Conservation (phyloP, 1,284 basidiomycete genomes). For the Ustanciosporium gigantosporum region DNA sequence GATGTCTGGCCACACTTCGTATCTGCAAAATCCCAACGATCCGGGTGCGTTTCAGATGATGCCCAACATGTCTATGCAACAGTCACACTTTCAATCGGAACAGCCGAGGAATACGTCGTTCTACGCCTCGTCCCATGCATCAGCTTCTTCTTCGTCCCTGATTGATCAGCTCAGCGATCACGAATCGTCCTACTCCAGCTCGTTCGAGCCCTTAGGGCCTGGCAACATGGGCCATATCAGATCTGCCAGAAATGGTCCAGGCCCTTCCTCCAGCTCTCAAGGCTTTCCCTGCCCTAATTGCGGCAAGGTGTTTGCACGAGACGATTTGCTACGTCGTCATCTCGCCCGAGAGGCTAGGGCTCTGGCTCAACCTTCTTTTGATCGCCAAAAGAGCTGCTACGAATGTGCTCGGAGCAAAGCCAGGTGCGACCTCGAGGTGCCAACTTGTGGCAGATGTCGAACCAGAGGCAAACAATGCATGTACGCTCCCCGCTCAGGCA, state of each 20-base stretch:
- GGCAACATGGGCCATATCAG: conserved; percentile 1
- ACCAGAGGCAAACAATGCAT: conserved; percentile 46
- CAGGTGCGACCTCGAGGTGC: conserved; percentile 53
- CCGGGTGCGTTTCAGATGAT: background rate
- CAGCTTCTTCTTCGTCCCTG: conserved; percentile 33
- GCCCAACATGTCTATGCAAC: conserved; percentile 10
- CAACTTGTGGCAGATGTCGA: conserved; percentile 49
- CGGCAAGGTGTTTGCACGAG: conserved; percentile 46
- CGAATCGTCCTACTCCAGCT: conserved; percentile 26
- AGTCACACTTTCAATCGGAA: conserved; percentile 7
- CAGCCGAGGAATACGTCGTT: conserved; percentile 7
- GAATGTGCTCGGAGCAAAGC: conserved; percentile 53
- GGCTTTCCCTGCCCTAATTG: conserved; percentile 46
- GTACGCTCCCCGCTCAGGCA: conserved; percentile 51
- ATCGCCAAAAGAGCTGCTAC: conserved; percentile 53
- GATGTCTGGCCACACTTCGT: background rate
- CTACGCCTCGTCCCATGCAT: conserved; percentile 33
- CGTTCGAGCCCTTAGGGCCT: conserved; percentile 8
- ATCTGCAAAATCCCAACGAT: background rate
- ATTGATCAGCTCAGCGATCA: conserved; percentile 35
- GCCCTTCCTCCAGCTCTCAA: conserved; percentile 29
- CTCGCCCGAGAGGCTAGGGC: conserved; percentile 47
- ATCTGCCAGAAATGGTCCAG: conserved; percentile 20
- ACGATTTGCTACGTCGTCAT: conserved; percentile 46
- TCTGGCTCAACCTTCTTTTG: conserved; percentile 42